Evolutionary conservation across 2,329 filamentous ascomycete genomes (phyloP), one percentile per base, ranked within the genome.

Genomic region (Fusarium succisae): DNA sequence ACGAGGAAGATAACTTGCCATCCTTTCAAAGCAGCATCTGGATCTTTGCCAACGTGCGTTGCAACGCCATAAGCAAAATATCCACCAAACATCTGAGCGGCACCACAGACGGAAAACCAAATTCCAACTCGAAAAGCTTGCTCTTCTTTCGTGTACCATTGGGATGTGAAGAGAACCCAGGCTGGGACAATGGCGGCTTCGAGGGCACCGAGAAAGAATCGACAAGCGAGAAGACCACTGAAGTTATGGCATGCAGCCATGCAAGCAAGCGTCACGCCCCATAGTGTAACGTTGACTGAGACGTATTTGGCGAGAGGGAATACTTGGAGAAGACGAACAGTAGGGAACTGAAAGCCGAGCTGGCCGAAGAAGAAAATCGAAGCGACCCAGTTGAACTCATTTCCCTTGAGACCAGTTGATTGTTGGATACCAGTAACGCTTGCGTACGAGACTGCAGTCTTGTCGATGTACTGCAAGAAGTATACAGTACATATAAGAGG

Each of bases 371-470:
- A 81, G 70, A 76, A 77, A 20, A 75, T 72, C 30, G 74, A 75
- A 9, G 72, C 72, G 20, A 75, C 80, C 82, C 85, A 86, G 48
- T 83, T 85, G 72, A 85, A 86, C 57, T 83, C 79, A 41, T 82
- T 84, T 8, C 82, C 85, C 9, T 78, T 76, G 0, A 86, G 79
- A 8, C 83, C 77, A 2, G 79, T 77, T 4, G 82, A 80, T 37
- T 75, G 47, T n/a, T 67, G 63, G 5, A 77, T 76, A 2, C 76
- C 77, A 0, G 72, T 77, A 20, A 78, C 75, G 17, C 75, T 77
- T 8, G 77, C 73, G 39, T 78, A 78, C 1, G 75, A 77, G 5
- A 78, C 68, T 15, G 76, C 70, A 3, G 75, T 78, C 53, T 78
- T 78, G 70, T 78, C 77, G 20, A 78, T 77, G 37, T 77, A 78